A percentile compares a stretch with the other conserved stretches of the same genome.
Conservation (phyloP, 176 grass and related monocot species). For the Eleusine coracana region DNA sequence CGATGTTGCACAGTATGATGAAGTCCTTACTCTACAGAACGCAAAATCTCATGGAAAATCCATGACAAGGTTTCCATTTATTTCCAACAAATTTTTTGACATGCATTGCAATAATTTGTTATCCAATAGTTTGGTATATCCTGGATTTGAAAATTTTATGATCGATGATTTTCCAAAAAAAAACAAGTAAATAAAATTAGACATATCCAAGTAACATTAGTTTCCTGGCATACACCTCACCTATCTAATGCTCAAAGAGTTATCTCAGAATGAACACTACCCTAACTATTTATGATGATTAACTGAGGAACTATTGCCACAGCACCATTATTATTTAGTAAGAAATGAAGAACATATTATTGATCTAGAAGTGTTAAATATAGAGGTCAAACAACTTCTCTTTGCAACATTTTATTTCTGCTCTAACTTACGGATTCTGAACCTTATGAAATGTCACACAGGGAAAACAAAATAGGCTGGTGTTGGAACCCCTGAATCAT, state of each 20-base stretch:
- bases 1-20: conserved; percentile 6
- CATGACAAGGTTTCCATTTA: not conserved
- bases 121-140: not conserved
- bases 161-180: conserved; percentile 18
- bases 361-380: conserved; percentile 1
- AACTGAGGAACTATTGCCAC: not conserved
- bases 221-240: not conserved
- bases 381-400: conserved; percentile 36
- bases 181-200: not conserved
- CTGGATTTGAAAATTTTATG: conserved; percentile 8
- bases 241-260: conserved; percentile 14
- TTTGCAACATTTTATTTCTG: not conserved
- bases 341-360: conserved; percentile 10
- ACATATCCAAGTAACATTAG: conserved; percentile 5
- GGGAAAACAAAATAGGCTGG: not conserved
- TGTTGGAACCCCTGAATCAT: not conserved
- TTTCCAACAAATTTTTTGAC: conserved; percentile 15
- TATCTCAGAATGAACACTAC: conserved; percentile 9
- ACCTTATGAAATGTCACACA: conserved; percentile 13
- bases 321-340: not conserved
- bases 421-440: conserved; percentile 13
- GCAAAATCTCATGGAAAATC: not conserved
- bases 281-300: not conserved
- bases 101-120: conserved; percentile 10
- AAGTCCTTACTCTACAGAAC: conserved; percentile 14